A percentile compares a stretch with the other conserved stretches of the same genome.
Evolutionary conservation across 225 moss, liverwort and hornwort species (phyloP).

Genomic region (Polytrichum formosum): DNA sequence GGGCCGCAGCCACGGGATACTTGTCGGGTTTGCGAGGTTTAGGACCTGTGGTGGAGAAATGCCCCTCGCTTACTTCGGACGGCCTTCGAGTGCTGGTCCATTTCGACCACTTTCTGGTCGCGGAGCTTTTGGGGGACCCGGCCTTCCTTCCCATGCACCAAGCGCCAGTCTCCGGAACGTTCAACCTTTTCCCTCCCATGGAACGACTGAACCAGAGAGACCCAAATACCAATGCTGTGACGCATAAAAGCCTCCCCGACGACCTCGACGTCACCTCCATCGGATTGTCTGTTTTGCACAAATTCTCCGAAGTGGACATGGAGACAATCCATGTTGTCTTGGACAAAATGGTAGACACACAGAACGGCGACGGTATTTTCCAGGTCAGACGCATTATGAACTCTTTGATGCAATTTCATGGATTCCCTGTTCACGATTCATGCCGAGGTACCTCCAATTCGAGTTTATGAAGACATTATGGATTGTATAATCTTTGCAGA

Average conservation of each 20-base stretch:
- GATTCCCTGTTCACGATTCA: no score
- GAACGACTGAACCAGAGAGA: neutral
- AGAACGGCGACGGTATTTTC: constrained; percentile 17
- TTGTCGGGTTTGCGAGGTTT: constrained; percentile 4
- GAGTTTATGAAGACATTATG: no score
- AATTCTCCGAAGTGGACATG: constrained; percentile 6
- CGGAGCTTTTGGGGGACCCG: constrained; percentile 11
- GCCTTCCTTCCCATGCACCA: no score
- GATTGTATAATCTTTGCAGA: no score
- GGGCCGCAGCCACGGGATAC: constrained; percentile 11
- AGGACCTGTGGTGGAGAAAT: neutral
- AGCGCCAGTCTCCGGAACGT: no score
- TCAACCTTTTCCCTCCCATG: neutral
- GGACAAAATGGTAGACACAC: constrained; percentile 7
- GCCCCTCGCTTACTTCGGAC: constrained; percentile 11
- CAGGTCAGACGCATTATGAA: no score
- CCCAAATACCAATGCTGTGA: neutral
- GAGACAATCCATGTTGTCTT: neutral
- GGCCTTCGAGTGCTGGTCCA: constrained; percentile 13
- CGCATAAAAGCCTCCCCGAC: constrained; percentile 9
- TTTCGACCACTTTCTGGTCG: constrained; percentile 25
- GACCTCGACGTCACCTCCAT: constrained; percentile 20
- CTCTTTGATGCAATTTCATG: no score
- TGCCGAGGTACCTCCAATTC: no score
- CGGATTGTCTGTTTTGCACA: constrained; percentile 5